Evolutionary conservation across 1,139 yeast species (phyloP), one percentile per base, ranked within the genome.

Genomic region (Pichia sp.): DNA sequence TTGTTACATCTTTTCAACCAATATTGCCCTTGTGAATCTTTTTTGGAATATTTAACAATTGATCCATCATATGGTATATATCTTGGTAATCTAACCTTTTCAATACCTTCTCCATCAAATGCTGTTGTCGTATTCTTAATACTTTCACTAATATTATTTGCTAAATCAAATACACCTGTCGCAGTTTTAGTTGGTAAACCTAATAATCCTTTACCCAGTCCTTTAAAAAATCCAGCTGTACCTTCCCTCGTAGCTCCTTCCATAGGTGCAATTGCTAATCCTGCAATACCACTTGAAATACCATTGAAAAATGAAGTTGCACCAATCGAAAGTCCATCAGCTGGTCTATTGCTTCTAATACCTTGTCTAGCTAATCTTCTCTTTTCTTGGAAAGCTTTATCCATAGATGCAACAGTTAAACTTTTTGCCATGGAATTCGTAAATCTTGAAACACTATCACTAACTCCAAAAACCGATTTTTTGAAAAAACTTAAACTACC

Each of bases 141-240:
- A 25, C 97, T 97, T 62, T 90, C 97, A 66, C 96, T 82, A 28
- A 92, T 82, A 64, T 87, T 90, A 40, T 87, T 84, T 0, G 98
- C 96, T 53, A 94, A 71, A 61, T 94, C 99, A 57, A 94, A 83
- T 30, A 92, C 64, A 7, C 99, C 99, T 58, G 92, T 89, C 0
- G 97, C 96, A 0, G 98, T 87, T 65, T 94, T 94, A 0, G 98
- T 89, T 0, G 98, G 98, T 34, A 94, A 68, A 0, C 98, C 98
- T 45, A 94, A 78, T 24, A 94, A 62, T n/a, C 98, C 98, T 57
- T 83, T 86, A 7, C 98, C 98, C 9, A 94, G 63, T 0, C 99
- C 98, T 60, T 80, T 87, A 66, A 94, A 80, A 61, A 94, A 92
- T 0, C 98, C 98, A 2, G 80, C 71, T 0, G 97, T 81, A 10